Base-by-base conservation (phyloP, 345 rosid genomes). In the Moricandia arvensis region DNA sequence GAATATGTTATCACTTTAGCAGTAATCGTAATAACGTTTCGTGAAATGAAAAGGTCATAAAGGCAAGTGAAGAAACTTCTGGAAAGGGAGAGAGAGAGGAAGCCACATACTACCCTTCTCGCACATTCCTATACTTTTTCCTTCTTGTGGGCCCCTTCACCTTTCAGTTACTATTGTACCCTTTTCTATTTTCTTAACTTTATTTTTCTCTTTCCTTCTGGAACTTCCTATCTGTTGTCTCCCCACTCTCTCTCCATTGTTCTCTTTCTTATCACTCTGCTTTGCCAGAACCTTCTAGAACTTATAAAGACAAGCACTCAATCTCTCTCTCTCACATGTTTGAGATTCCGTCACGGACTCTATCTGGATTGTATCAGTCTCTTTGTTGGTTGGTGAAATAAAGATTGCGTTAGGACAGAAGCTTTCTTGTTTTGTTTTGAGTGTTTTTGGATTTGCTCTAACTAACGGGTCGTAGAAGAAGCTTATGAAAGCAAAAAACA, bases 211-310 rank as follows among this genome's bases (percentile, higher is more conserved):
- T 71, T 51, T 77, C 73, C 83, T 84, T 85, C 83, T 80, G 77
- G 82, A 82, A 79, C 78, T 68, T 83, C 64, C 59, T 69, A 73
- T 73, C 72, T 80, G 66, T 73, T 80, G 66, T 73, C 81, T 60
- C 60, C 8, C 8, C 3, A 58, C 65, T 54, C 71, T 47, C 68
- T 51, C 74, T 67, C 62, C 31, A 2, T 12, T 13, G 15, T 49
- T 29, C 37, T 59, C 60, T 33, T 47, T 79, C 80, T 86, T 82
- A 82, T 84, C 85, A 79, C 75, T 81, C 63, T 70, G 72, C 26
- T 79, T 75, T 72, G 76, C 80, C 76, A 30, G 97, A 94, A 92
- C 82, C 79, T 95, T 95, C 97, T 92, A 89, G 97, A 92, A 71
- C 72, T 73, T 65, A 58, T 8, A 11, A 17, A 33, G 49, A 55